Base-by-base conservation (phyloP, 2,329 filamentous ascomycete genomes). In the Decorospora gaudefroyi region DNA sequence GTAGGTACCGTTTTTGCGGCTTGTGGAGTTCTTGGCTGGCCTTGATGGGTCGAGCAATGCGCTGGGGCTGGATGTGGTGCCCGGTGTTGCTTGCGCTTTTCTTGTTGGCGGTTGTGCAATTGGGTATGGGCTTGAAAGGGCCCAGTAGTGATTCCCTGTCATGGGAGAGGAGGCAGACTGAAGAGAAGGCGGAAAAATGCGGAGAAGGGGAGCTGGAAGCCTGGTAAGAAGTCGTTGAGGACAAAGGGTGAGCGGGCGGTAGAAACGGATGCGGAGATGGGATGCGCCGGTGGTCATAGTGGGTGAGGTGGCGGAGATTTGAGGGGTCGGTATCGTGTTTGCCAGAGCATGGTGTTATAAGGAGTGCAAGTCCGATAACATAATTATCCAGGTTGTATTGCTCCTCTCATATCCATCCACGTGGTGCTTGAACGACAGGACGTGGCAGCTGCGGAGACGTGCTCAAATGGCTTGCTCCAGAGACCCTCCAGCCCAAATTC, bases 1-100 rank as follows among this genome's bases (percentile, higher is more conserved):
- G 51, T 62, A 18, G 78, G 82, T 22, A 84, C 85, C 60, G 76
- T 83, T 51, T 86, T 78, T 65, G n/a, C 79, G 82, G 19, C 71
- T 86, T 2, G 64, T 73, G 38, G 81, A 86, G 61, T 85, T 79
- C 55, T 71, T 73, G 0, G 68, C 70, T 3, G 78, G 78, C 8
- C 57, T 76, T 13, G 64, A 66, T 27, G 33, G 52, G 65, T n/a
- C 25, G 54, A 72, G 59, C 3, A 85, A 80, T 59, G 72, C 76
- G 17, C 78, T 78, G 41, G 62, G 62, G 1, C 75, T 73, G 40
- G 81, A 85, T 58, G 78, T 78, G 0, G 61, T 78, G 1, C 80
- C n/a, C 81, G 1, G 84, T 85, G 76, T 67, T 78, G 26, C 32
- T 83, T 10, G 63, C 62, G 0, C 36, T 61, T 2, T 17, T 59